Evolutionary conservation across 257 asterid genomes (phyloP), one percentile per base, ranked within the genome.

Genomic region (Capsicum chinense): DNA sequence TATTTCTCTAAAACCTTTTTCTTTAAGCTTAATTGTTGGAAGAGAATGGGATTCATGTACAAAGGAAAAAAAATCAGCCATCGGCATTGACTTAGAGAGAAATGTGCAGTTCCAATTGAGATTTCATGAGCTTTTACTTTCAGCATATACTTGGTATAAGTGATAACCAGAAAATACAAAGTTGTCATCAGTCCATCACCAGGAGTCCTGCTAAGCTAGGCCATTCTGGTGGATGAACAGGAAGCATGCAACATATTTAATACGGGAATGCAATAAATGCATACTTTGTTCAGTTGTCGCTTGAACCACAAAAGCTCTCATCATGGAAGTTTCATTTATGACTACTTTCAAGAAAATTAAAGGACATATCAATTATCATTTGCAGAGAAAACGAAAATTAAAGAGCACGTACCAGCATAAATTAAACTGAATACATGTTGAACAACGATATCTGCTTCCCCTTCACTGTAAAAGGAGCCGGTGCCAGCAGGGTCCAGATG

Each of bases 401-500:
- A 67, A 87, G 71, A 84, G 64, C 56, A 57, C 50, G 47, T 95
- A 95, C 99, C 99, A 56, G 99, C 86, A 91, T 92, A 92, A 80
- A 95, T 93, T 93, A 95, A 89, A 87, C 93, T 83, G 87, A 88
- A 92, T 87, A 95, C 92, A 84, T 95, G 99, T 78, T 94, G 95
- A 64, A 91, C 88, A n/a, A 95, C 97, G 26, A 95, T 88, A 83
- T 95, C 98, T 59, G 98, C 98, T 88, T 95, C 99, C 85, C 99
- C 98, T 88, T 94, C 98, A 64, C 93, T 95, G 95, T 89, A 94
- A 90, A 92, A 92, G 85, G 99, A 95, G 87, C 99, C 99, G n/a
- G 99, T 95, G 86, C 99, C 99, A 86, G 98, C 94, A 88, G 98
- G 99, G 87, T 95, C 99, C 85, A 95, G 83, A 85, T 94, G 94